Evolutionary conservation across 345 rosid species (phyloP).

Genomic region (Brassica rapa): DNA sequence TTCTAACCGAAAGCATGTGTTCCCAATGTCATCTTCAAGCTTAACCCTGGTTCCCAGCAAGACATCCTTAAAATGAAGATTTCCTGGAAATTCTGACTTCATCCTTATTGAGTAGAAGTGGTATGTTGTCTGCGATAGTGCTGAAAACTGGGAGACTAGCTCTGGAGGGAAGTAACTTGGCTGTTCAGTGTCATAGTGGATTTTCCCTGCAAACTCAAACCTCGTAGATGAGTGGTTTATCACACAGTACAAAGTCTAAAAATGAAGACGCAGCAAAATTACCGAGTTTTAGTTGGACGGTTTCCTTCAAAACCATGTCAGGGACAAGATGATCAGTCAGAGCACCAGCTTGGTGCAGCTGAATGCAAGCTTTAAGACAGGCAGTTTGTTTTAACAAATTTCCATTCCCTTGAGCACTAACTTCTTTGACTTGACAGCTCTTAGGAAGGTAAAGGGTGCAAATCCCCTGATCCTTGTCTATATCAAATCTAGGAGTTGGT

Average conservation of each 20-base stretch:
- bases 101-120: conserved; percentile 61
- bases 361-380: conserved; percentile 85
- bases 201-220: conserved; percentile 48
- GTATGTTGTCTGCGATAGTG: conserved; percentile 37
- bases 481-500: conserved; percentile 63
- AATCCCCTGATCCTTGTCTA: conserved; percentile 45
- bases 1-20: conserved; percentile 49
- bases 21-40: conserved; percentile 54
- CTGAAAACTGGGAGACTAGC: conserved; percentile 45
- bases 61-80: conserved; percentile 48
- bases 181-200: conserved; percentile 52
- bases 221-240: conserved; percentile 3
- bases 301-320: conserved; percentile 63
- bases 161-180: conserved; percentile 77
- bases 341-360: conserved; percentile 68
- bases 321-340: conserved; percentile 85
- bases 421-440: conserved; percentile 57
- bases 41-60: conserved; percentile 57
- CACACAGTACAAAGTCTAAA: background rate
- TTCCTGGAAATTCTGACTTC: conserved; percentile 45
- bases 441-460: conserved; percentile 72
- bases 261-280: conserved; percentile 38
- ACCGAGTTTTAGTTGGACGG: conserved; percentile 40
- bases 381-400: conserved; percentile 59
- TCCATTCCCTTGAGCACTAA: conserved; percentile 44